Base-by-base conservation (phyloP, 108 stramenopile genomes). In the Nitzschia putrida region DNA sequence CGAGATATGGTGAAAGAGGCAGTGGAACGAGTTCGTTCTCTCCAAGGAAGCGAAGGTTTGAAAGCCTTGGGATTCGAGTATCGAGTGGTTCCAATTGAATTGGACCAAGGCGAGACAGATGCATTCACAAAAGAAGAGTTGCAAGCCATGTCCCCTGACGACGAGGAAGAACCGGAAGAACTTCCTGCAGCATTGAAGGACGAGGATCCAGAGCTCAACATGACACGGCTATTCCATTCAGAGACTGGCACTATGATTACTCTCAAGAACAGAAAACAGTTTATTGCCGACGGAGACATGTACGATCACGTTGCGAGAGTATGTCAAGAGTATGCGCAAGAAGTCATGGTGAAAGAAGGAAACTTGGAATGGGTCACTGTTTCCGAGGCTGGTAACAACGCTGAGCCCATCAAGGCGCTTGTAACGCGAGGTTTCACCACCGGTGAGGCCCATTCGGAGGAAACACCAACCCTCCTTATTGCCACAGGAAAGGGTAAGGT, bases 401-500 rank as follows among this genome's bases (percentile, higher is more conserved):
- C 63, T 25, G 72, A 83, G 43, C 72, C 81, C 3, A 71, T 92
- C 14, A 72, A 85, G n/a, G 84, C 82, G 0, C 69, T 92, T 24
- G 87, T 89, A 3, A 84, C 85, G 56, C 25, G 45, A 20, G 18
- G 56, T 11, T 24, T 72, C 49, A 45, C 23, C 18, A 67, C 57
- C 11, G 60, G 76, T 44, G 70, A 56, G 8, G 16, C 39, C 26
- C 44, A 12, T 34, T n/a, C 71, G 14, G 72, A 78, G 39, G 21
- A 59, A 11, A 65, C 39, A 23, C 81, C 80, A 50, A 85, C 85
- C 3, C 53, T 91, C 7, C 53, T 91, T 18, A 65, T 91, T 26
- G 73, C 79, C 0, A 91, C 90, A 14, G 90, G 90, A 3, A 85
- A 85, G 53, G 90, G 90, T n/a, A 87, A 86, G 47, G 90, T 91